Base-by-base conservation (phyloP, 176 grass and related monocot genomes). In the Aechmea fasciata region DNA sequence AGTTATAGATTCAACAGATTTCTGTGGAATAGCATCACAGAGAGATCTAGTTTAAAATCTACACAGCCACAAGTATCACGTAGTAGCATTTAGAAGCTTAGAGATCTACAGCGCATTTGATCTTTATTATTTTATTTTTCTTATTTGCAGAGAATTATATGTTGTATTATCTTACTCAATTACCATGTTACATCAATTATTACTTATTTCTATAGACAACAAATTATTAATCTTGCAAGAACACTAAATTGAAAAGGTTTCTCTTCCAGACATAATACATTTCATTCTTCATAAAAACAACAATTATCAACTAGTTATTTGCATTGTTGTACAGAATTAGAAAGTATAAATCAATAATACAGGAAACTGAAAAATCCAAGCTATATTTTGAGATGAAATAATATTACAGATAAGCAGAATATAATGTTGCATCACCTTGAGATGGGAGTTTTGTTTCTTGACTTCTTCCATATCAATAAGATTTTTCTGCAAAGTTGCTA, bases 1-100 rank as follows among this genome's bases (percentile, higher is more conserved):
- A 19, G 83, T 81, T 74, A 97, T 87, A 13, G 86, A 87, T 66
- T 97, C 79, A 13, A 92, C 74, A 55, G 90, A 81, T 57, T 77
- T 85, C 93, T 97, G 76, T 53, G 14, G 50, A 81, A 67, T 79
- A 79, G 3, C 49, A 52, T 7, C 11, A 50, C 24, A 53, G 11
- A 67, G 23, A 67, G 2, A 12, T 41, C 24, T 28, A 67, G 11
- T 14, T 47, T 67, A 67, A 48, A 0, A 67, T 15, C 47, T 1
- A 66, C 13, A 66, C n/a, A 20, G 51, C 63, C 11, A 75, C 11
- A 33, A 52, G 22, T 12, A 15, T 17, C 7, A 65, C 11, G 1
- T 15, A 50, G 47, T 50, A 51, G 47, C 17, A 69, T 20, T 50
- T 25, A 9, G 11, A 63, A 73, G 14, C 33, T 41, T 41, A 41